Evolutionary conservation across 257 asterid species (phyloP), one percentile per base, ranked within the genome.

Genomic region (Cynanchum wilfordii): DNA sequence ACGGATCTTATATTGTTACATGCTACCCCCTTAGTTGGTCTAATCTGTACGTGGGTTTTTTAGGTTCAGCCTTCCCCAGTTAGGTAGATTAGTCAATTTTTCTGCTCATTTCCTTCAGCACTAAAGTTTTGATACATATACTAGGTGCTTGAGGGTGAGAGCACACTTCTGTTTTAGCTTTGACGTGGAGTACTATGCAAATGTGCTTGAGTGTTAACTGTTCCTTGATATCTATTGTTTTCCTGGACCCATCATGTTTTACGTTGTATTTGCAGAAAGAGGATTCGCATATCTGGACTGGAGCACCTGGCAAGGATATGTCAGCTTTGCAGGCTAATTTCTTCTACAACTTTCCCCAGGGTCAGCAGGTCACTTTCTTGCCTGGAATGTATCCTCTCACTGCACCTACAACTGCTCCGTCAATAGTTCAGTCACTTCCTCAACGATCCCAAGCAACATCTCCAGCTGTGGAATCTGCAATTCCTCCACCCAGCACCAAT

Each of bases 281-380:
- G 76, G 90, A 85, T 63, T 25, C 83, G 60, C 89, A 69, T 29
- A 76, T 44, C n/a, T 75, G 86, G 81, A 76, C 58, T 5, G 58
- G 85, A 45, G 78, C 78, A 13, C 55, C 67, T 19, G 87, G 81
- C n/a, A 81, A 81, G 42, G 89, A 87, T 73, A 38, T 73, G 66
- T 76, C 85, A 71, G 59, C 76, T 73, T 45, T 86, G 74, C 90
- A 75, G 76, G 74, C 86, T 42, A 88, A 86, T 77, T 75, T 82
- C 30, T 73, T 76, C 72, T 86, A 86, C 87, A 86, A 81, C 81
- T 55, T 79, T 69, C 88, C 88, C 57, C 89, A 75, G 44, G 87
- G 82, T 29, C 90, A 86, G 72, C 85, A 81, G 20, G 22, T 84
- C 25, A 79, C 80, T 40, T 79, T 75, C 68, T 73, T 82, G 10